Percentiles rank a stretch among this genome's conserved stretches.
These are phyloP conservation scores for Kluyveromyces sp. DNA, from an alignment of 1,139 yeast genomes.

Conservation along the genomic window DNA sequence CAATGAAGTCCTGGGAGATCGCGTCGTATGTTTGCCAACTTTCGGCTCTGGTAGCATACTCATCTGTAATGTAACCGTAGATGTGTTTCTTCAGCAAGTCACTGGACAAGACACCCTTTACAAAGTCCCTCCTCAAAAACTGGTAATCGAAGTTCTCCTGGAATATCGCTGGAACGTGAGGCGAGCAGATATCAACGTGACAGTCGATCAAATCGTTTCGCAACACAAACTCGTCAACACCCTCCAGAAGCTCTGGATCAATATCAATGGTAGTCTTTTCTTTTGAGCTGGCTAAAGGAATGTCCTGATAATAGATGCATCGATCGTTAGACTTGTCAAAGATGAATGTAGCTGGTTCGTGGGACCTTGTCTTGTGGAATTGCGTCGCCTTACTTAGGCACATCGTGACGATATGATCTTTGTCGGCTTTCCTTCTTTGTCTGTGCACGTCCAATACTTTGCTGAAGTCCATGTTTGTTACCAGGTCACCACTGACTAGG, in stretches of 20 bases:
- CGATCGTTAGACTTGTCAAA: slow-evolving; percentile 65
- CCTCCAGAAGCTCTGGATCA: slow-evolving; percentile 79
- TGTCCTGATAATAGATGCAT: slow-evolving; percentile 76
- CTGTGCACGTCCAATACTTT: slow-evolving; percentile 70
- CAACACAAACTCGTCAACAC: slow-evolving; percentile 67
- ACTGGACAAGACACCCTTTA: slow-evolving; percentile 82
- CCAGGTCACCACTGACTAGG: slow-evolving; percentile 88
- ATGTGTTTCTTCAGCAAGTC: slow-evolving; percentile 88
- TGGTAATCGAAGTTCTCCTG: slow-evolving; percentile 96
- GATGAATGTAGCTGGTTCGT: slow-evolving; percentile 78
- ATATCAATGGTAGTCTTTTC: slow-evolving; percentile 51
- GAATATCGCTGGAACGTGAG: slow-evolving; percentile 90
- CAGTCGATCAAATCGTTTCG: slow-evolving; percentile 94
- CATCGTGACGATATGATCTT: slow-evolving; percentile 91
- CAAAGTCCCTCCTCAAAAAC: slow-evolving; percentile 75
- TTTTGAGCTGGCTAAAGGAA: slow-evolving; percentile 54
- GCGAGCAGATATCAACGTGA: slow-evolving; percentile 90
- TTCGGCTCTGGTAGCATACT: slow-evolving; percentile 90
- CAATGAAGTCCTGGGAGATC: slow-evolving; percentile 80
- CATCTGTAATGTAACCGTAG: slow-evolving; percentile 72
- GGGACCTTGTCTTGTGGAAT: slow-evolving; percentile 76
- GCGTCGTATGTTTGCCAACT: slow-evolving; percentile 91
- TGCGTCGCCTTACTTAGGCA: slow-evolving; percentile 81
- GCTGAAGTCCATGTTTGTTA: slow-evolving; percentile 77
- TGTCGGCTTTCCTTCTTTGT: slow-evolving; percentile 62